A percentile compares a stretch with the other conserved stretches of the same genome.
Conservation (phyloP, 768 basidiomycete species). For the Porphyrellus cyaneotinctus region DNA sequence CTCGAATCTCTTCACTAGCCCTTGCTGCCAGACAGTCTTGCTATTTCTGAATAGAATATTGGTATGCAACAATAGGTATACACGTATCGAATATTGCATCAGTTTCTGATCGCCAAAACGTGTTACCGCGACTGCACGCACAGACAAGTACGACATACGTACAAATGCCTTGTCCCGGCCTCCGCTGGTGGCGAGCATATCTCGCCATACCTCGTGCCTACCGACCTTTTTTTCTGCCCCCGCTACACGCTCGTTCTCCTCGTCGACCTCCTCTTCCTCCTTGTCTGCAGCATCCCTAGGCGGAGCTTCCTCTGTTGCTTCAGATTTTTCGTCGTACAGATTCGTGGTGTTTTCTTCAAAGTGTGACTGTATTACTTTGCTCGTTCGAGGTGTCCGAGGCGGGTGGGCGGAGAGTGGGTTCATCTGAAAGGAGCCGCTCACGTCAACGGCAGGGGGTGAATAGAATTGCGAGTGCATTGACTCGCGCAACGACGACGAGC, state of each 20-base stretch:
- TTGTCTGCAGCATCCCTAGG: slow-evolving; percentile 25
- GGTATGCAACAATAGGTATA: slow-evolving; percentile 69
- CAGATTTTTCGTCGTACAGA: slow-evolving; percentile 44
- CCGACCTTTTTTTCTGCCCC: slow-evolving; percentile 45
- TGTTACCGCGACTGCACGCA: background rate
- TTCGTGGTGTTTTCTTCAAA: slow-evolving; percentile 17
- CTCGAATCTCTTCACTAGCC: slow-evolving; percentile 55
- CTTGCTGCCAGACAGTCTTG: slow-evolving; percentile 47
- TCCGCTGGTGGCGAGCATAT: slow-evolving; percentile 70
- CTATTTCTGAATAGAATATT: slow-evolving; percentile 46
- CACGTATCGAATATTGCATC: slow-evolving; percentile 76
- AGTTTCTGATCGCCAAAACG: slow-evolving; percentile 56
- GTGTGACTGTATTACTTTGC: slow-evolving; percentile 24
- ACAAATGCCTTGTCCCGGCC: slow-evolving; percentile 87
- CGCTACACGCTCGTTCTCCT: slow-evolving; percentile 44
- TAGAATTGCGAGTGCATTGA: slow-evolving; percentile 50
- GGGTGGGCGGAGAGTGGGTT: slow-evolving; percentile 78
- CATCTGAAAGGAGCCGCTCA: slow-evolving; percentile 66
- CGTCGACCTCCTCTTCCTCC: slow-evolving; percentile 46
- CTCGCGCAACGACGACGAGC: slow-evolving; percentile 36
- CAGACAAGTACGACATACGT: slow-evolving; percentile 29
- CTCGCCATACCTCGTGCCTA: slow-evolving; percentile 72
- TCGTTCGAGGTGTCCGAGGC: slow-evolving; percentile 62
- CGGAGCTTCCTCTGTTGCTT: slow-evolving; percentile 22
- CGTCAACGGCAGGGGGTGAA: slow-evolving; percentile 51